These are phyloP conservation scores for Aspergillus tanneri DNA, from an alignment of 2,329 filamentous ascomycete genomes.

Conservation along the genomic window DNA sequence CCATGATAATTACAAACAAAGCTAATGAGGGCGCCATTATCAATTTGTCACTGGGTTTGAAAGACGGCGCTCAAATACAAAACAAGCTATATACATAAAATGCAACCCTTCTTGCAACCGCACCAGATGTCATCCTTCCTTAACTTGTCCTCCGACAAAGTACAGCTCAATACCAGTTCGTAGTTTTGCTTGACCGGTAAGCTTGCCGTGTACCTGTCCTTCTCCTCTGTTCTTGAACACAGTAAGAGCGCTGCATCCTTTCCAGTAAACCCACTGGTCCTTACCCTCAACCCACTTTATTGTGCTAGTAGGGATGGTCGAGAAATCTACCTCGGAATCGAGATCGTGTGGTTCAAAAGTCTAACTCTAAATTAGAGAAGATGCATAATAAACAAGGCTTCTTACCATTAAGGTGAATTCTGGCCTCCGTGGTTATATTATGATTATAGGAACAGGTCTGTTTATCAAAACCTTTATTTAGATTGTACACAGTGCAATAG, in stretches of 20 bases:
- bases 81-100: constrained; percentile 6
- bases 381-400: not conserved
- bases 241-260: constrained; percentile 2
- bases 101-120: not conserved
- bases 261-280: constrained; percentile 5
- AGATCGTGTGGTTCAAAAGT: constrained; percentile 4
- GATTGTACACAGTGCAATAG: too few species aligned
- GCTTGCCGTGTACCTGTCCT: constrained; percentile 1
- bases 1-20: constrained; percentile 4
- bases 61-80: constrained; percentile 5
- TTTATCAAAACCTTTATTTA: too few species aligned
- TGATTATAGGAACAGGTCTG: not conserved
- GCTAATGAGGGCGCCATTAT: constrained; percentile 2
- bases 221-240: constrained; percentile 1
- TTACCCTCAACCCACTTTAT: constrained; percentile 6
- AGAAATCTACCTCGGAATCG: not conserved
- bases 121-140: constrained; percentile 1
- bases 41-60: constrained; percentile 3
- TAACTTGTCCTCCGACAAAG: constrained; percentile 3
- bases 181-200: constrained; percentile 6
- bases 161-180: constrained; percentile 4
- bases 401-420: constrained; percentile 4
- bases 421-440: not conserved
- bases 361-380: not conserved
- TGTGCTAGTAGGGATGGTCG: not conserved